Percentiles rank a stretch among this genome's conserved stretches.
Conservation (phyloP, 1,139 yeast genomes). For the Spathaspora sp. region DNA sequence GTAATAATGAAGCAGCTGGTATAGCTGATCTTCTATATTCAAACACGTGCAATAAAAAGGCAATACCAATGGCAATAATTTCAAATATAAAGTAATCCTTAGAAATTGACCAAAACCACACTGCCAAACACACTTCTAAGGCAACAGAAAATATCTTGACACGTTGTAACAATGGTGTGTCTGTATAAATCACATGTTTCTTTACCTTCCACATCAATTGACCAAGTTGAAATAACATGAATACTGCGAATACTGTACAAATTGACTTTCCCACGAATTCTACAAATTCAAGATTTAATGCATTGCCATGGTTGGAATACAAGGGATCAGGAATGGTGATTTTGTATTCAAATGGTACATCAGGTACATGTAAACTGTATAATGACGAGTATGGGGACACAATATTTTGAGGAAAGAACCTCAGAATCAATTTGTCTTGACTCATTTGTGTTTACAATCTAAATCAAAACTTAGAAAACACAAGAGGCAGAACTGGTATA, state of each 20-base stretch:
- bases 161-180: slow-evolving; percentile 12
- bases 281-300: slow-evolving; percentile 34
- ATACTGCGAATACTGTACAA: slow-evolving; percentile 13
- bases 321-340: slow-evolving; percentile 13
- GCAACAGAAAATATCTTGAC: slow-evolving; percentile 10
- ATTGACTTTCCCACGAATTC: slow-evolving; percentile 18
- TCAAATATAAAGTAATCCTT: slow-evolving; percentile 12
- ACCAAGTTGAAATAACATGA: slow-evolving; percentile 19
- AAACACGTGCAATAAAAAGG: slow-evolving; percentile 31
- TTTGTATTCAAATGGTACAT: background rate
- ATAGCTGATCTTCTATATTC: slow-evolving; percentile 32
- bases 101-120: slow-evolving; percentile 6
- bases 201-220: slow-evolving; percentile 1
- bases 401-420: background rate
- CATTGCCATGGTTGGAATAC: slow-evolving; percentile 17
- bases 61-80: slow-evolving; percentile 16
- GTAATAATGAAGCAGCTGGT: slow-evolving; percentile 28
- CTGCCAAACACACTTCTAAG: slow-evolving; percentile 7
- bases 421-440: slow-evolving; percentile 1
- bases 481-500: background rate
- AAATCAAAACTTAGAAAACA: background rate
- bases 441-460: background rate
- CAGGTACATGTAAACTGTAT: background rate
- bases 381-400: background rate
- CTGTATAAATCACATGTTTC: slow-evolving; percentile 8